Evolutionary conservation across 768 basidiomycete genomes (phyloP).

Genomic region (Naganishia randhawae): DNA sequence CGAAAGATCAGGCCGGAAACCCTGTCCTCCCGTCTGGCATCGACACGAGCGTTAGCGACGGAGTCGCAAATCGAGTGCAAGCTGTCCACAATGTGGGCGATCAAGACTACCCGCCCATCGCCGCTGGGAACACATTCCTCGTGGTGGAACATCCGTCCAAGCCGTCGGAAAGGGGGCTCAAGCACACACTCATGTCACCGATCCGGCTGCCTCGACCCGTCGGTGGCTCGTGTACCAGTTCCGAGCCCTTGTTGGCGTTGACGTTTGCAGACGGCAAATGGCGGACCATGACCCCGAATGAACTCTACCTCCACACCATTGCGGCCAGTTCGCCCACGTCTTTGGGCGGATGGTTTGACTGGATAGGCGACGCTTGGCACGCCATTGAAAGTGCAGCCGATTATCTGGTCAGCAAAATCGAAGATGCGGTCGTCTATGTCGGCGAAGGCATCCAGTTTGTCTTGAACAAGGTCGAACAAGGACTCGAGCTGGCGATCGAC

Average conservation of each 20-base stretch:
- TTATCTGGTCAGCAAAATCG: constrained; percentile 14
- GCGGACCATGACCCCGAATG: not conserved
- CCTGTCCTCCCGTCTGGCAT: not conserved
- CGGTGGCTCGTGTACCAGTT: not conserved
- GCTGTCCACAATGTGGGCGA: not conserved
- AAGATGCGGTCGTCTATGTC: constrained; percentile 16
- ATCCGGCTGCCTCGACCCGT: not conserved
- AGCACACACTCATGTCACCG: constrained; percentile 6
- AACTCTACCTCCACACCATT: not conserved
- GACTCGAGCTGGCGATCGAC: constrained; percentile 8
- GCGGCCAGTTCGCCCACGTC: not conserved
- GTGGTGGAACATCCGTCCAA: not conserved
- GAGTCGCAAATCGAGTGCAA: not conserved
- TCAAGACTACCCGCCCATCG: not conserved
- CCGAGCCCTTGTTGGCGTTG: not conserved
- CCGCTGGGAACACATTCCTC: constrained; percentile 2
- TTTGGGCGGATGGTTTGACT: constrained; percentile 3
- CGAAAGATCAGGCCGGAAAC: not conserved
- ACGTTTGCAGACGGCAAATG: not conserved
- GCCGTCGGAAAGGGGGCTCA: not conserved
- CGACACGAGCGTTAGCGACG: not conserved
- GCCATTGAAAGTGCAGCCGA: constrained; percentile 15
- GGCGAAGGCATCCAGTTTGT: constrained; percentile 8
- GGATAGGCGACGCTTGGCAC: constrained; percentile 20
- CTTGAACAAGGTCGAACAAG: constrained; percentile 11